Conservation (phyloP, 2,329 filamentous ascomycete genomes). For the Endothia cerciana region DNA sequence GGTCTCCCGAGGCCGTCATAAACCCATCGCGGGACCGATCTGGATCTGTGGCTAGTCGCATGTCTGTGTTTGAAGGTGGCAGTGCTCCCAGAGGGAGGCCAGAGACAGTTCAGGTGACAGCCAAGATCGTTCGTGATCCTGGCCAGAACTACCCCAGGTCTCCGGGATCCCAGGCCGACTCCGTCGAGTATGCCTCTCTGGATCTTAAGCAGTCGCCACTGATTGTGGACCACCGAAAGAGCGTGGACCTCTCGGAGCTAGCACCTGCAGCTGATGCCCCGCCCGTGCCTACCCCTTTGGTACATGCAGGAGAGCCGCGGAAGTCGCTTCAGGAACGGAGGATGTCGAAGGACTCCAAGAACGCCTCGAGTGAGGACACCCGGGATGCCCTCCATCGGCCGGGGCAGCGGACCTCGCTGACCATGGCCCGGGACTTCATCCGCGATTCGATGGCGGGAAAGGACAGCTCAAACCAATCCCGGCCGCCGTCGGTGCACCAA, state of each 20-base stretch:
- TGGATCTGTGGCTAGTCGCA: conserved; percentile 57
- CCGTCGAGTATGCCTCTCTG: conserved; percentile 50
- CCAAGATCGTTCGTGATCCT: conserved; percentile 76
- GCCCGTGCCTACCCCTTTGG: conserved; percentile 30
- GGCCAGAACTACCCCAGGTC: conserved; percentile 46
- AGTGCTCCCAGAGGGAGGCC: conserved; percentile 53
- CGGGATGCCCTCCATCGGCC: conserved; percentile 37
- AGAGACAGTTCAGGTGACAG: conserved; percentile 87
- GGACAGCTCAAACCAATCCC: conserved; percentile 32
- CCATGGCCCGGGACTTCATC: conserved; percentile 63
- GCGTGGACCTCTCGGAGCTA: conserved; percentile 37
- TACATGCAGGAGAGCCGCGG: conserved; percentile 35
- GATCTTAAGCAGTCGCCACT: conserved; percentile 64
- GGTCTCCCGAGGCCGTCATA: conserved; percentile 48
- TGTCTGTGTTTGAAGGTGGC: conserved; percentile 59
- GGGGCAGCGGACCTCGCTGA: conserved; percentile 61
- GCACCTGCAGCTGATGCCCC: conserved; percentile 34
- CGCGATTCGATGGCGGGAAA: conserved; percentile 54
- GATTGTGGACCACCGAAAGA: conserved; percentile 59
- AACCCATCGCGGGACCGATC: conserved; percentile 50
- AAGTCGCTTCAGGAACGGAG: conserved; percentile 55
- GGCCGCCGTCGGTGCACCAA: conserved; percentile 50
- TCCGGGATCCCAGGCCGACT: conserved; percentile 46
- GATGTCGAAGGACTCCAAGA: conserved; percentile 45
- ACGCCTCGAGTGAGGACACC: conserved; percentile 28